A percentile compares a stretch with the other conserved stretches of the same genome.
These are phyloP conservation scores for Penicillium sp. DNA, from an alignment of 2,329 filamentous ascomycete genomes.

Conservation along the genomic window DNA sequence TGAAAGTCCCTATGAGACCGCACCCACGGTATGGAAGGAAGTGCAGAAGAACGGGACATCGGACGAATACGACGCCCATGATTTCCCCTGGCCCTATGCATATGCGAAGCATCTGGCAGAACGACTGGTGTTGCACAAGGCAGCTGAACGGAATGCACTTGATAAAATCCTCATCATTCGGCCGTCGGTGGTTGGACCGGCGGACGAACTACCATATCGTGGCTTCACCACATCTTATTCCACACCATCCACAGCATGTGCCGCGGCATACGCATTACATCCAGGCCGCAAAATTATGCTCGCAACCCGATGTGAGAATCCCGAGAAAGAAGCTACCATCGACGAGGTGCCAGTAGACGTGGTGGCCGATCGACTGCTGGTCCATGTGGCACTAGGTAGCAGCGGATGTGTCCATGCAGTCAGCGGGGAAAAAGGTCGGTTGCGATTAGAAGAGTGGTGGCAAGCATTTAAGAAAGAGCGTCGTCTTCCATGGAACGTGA, in stretches of 20 bases:
- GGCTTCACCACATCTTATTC: slow-evolving; percentile 17
- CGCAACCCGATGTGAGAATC: slow-evolving; percentile 15
- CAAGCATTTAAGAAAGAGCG: slow-evolving; percentile 18
- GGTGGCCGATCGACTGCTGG: slow-evolving; percentile 19
- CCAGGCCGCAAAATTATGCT: slow-evolving; percentile 15
- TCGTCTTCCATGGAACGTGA: slow-evolving; percentile 17
- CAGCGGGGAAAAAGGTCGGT: slow-evolving; percentile 16
- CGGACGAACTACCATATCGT: slow-evolving; percentile 18
- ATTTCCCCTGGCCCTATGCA: slow-evolving; percentile 18
- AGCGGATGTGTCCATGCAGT: slow-evolving; percentile 20
- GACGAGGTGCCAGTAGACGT: slow-evolving; percentile 26
- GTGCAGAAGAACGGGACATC: slow-evolving; percentile 16
- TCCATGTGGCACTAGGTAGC: slow-evolving; percentile 15
- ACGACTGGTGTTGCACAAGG: slow-evolving; percentile 14
- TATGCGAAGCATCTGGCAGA: slow-evolving; percentile 18
- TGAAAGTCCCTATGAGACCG: slow-evolving; percentile 9
- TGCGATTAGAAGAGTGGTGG: slow-evolving; percentile 20
- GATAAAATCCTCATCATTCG: slow-evolving; percentile 22
- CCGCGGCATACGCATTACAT: slow-evolving; percentile 18
- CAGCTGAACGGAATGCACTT: slow-evolving; percentile 11
- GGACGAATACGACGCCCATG: slow-evolving; percentile 13
- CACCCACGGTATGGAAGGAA: slow-evolving; percentile 13
- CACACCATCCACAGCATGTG: slow-evolving; percentile 16
- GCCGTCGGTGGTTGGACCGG: slow-evolving; percentile 22
- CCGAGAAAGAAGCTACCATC: slow-evolving; percentile 16